Evolutionary conservation across 768 basidiomycete species (phyloP).

Genomic region (Serendipita sp.): DNA sequence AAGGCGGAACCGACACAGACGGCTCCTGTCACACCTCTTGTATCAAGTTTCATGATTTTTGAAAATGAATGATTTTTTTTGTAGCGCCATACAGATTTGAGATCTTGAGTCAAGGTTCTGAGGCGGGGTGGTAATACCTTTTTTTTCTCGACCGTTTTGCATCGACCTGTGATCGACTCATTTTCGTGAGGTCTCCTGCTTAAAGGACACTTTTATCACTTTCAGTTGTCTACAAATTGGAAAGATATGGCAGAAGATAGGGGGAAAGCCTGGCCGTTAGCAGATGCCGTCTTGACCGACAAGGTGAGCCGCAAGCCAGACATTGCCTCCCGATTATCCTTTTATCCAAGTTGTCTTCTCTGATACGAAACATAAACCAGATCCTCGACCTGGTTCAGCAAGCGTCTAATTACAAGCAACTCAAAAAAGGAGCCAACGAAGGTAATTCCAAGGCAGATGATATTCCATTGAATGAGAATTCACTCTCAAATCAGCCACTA

Average conservation of each 20-base stretch:
- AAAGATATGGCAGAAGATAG: slow-evolving; percentile 46
- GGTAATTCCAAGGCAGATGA: slow-evolving; percentile 31
- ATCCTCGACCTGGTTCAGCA: slow-evolving; percentile 93
- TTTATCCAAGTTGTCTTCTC: background rate
- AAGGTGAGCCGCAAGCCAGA: slow-evolving; percentile 35
- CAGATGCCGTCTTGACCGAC: slow-evolving; percentile 78
- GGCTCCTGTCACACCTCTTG: background rate
- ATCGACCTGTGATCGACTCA: slow-evolving; percentile 5
- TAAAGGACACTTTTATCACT: background rate
- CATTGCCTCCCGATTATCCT: background rate
- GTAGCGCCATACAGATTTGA: background rate
- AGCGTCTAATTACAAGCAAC: slow-evolving; percentile 91
- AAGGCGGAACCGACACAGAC: background rate
- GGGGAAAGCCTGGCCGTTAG: slow-evolving; percentile 79
- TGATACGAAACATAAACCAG: slow-evolving; percentile 24
- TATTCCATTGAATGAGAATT: background rate
- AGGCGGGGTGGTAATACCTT: background rate
- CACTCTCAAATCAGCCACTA: slow-evolving; percentile 49
- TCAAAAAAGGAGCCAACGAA: slow-evolving; percentile 99
- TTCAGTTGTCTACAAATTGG: slow-evolving; percentile 13
- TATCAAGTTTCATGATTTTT: background rate
- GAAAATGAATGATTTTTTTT: background rate
- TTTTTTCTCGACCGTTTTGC: background rate
- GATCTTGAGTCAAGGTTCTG: background rate
- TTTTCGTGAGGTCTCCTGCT: background rate